phyloP scores from a whole-genome alignment of 169 alveolate genomes.

The Plasmodium chabaudi region DNA sequence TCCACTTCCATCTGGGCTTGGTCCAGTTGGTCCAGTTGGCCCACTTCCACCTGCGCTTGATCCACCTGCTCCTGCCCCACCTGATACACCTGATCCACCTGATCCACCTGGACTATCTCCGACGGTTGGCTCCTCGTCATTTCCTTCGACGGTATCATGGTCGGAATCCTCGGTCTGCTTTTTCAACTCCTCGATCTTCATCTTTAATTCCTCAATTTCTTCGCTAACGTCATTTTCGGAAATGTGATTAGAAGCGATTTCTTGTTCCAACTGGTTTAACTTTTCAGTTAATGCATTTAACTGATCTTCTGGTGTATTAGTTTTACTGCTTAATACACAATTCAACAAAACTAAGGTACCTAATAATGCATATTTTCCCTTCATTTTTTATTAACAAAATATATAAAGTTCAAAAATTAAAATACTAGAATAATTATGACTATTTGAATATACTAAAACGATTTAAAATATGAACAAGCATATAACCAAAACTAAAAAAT shows the following conservation, averaged over 20 bases:
- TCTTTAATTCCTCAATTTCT: neutral
- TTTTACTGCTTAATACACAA: neutral
- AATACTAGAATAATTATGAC: no score
- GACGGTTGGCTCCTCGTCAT: no score
- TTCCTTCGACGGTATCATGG: neutral
- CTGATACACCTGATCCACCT: neutral
- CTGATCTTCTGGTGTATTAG: neutral
- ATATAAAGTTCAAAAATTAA: no score
- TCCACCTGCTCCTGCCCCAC: neutral
- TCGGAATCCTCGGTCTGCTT: neutral
- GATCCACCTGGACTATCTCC: constrained; percentile 2
- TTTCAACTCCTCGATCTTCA: neutral
- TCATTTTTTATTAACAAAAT: neutral
- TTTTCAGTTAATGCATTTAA: neutral
- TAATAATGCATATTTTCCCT: neutral
- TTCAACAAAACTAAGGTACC: neutral
- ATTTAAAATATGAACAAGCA: no score
- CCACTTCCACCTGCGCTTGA: neutral
- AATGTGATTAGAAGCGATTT: neutral
- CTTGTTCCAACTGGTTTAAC: neutral
- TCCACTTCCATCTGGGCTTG: neutral
- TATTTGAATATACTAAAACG: no score
- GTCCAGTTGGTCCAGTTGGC: neutral
- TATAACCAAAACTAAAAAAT: no score
- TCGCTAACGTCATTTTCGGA: neutral